Percentiles rank a stretch among this genome's conserved stretches.
These are phyloP conservation scores for Lachnellula cervina DNA, from an alignment of 2,329 filamentous ascomycete species.

Conservation along the genomic window DNA sequence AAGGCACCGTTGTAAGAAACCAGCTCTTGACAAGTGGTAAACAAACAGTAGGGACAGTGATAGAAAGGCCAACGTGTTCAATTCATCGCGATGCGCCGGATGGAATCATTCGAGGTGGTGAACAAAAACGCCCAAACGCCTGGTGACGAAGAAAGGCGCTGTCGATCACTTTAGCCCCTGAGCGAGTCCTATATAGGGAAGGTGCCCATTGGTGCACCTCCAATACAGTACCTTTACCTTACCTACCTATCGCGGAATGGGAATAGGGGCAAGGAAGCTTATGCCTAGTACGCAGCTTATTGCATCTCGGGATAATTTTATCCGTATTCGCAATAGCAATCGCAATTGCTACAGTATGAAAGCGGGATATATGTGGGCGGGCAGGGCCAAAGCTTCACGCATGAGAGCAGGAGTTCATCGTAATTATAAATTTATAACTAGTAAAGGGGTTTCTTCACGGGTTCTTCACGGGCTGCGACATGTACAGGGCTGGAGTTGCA, in stretches of 20 bases:
- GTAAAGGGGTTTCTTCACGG: too few relatives aligned
- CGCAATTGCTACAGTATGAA: not conserved
- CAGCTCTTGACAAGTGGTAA: not conserved
- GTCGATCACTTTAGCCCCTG: not conserved
- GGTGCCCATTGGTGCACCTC: not conserved
- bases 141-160: not conserved
- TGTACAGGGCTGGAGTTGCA: too few relatives aligned
- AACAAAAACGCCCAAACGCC: not conserved
- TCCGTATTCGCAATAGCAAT: not conserved
- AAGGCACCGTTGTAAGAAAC: not conserved
- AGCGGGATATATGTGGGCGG: too few relatives aligned
- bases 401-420: too few relatives aligned
- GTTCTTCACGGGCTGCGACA: too few relatives aligned
- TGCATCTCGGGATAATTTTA: too few relatives aligned
- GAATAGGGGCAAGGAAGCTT: not conserved
- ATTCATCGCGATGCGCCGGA: not conserved
- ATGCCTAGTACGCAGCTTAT: too few relatives aligned
- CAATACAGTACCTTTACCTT: not conserved
- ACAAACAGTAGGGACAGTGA: not conserved
- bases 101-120: not conserved
- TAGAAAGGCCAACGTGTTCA: constrained; percentile 5
- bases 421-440: too few relatives aligned
- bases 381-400: too few relatives aligned
- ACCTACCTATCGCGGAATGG: not conserved
- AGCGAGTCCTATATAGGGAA: too few relatives aligned